A percentile compares a stretch with the other conserved stretches of the same genome.
Conservation (phyloP, 805 yeast genomes). For the Peterozyma toletana region DNA sequence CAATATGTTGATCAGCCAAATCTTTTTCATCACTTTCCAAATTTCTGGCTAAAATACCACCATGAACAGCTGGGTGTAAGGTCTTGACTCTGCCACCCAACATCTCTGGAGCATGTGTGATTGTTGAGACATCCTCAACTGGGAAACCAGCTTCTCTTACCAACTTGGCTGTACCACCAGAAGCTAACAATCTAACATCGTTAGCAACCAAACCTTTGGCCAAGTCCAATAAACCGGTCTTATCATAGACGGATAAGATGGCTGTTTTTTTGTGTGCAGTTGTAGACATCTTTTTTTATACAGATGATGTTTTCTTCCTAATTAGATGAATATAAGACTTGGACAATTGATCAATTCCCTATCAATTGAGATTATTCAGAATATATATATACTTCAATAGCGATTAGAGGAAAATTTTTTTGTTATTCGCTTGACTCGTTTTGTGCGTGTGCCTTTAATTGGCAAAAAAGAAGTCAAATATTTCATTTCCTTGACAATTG, state of each 20-base stretch:
- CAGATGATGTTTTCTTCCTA: too few relatives aligned
- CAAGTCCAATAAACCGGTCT: conserved; percentile 90
- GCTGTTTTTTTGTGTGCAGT: conserved; percentile 65
- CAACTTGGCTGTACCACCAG: conserved; percentile 95
- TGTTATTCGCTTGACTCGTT: too few relatives aligned
- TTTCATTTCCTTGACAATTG: too few relatives aligned
- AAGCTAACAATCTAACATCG: conserved; percentile 87
- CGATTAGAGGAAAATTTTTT: too few relatives aligned
- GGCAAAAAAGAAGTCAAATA: too few relatives aligned
- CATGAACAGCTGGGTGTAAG: conserved; percentile 97
- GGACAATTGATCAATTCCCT: too few relatives aligned
- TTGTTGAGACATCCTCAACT: conserved; percentile 89
- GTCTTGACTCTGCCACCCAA: conserved; percentile 98
- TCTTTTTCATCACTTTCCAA: conserved; percentile 87
- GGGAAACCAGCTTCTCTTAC: conserved; percentile 97
- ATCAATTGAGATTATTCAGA: too few relatives aligned
- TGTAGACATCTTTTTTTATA: conserved; percentile 13
- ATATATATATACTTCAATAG: too few relatives aligned
- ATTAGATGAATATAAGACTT: too few relatives aligned
- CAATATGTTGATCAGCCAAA: conserved; percentile 81
- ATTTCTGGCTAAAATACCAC: conserved; percentile 93
- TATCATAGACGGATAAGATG: conserved; percentile 93
- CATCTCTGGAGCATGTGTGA: conserved; percentile 99
- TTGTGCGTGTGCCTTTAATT: too few relatives aligned
- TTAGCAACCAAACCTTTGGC: conserved; percentile 91